Evolutionary conservation across 176 grass and related monocot genomes (phyloP), one percentile per base, ranked within the genome.

Genomic region (Avena sativa): DNA sequence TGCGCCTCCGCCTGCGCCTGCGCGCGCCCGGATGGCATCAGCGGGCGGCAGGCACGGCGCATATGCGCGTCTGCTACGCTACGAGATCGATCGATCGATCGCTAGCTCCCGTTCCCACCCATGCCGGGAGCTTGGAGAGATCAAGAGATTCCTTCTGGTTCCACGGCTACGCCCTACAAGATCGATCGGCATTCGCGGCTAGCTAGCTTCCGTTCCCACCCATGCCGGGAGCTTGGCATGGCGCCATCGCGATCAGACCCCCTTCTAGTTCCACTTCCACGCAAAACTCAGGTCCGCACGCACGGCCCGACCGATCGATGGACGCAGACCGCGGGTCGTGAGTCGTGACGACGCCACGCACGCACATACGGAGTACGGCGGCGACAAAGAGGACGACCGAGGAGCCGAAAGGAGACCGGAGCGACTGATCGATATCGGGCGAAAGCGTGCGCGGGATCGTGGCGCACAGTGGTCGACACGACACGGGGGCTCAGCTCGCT

Each of bases 1-100:
- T 49, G 81, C 17, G 34, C 8, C 46, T 48, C 6, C 40, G 40
- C 40, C 46, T 48, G 46, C 46, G 46, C 6, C 38, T 40, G 44
- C 38, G 20, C 12, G 5, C 30, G 32, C 32, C 52, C n/a, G 68
- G 81, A 71, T 60, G 81, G 13, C 68, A 71, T 71, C 81, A 25
- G 32, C 32, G 64, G 30, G n/a, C 12, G 1, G n/a, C 21, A 48
- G 78, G 23, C 40, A 23, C 59, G n/a, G 46, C 2, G 30, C 79
- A 49, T 17, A 56, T 46, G 69, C 40, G 4, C 3, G 34, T 26
- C 26, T 43, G 40, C 40, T 43, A 43, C 40, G 40, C 40, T 43
- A 43, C 40, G 40, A 43, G 40, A 43, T 6, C 15, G 56, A 58
- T 57, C 55, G 52, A 4, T 17, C 53, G 16, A 4, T 17, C 4